Percentiles rank a stretch among this genome's conserved stretches.
These are phyloP conservation scores for Malus asiatica DNA, from an alignment of 306 rosid species.

Conservation along the genomic window DNA sequence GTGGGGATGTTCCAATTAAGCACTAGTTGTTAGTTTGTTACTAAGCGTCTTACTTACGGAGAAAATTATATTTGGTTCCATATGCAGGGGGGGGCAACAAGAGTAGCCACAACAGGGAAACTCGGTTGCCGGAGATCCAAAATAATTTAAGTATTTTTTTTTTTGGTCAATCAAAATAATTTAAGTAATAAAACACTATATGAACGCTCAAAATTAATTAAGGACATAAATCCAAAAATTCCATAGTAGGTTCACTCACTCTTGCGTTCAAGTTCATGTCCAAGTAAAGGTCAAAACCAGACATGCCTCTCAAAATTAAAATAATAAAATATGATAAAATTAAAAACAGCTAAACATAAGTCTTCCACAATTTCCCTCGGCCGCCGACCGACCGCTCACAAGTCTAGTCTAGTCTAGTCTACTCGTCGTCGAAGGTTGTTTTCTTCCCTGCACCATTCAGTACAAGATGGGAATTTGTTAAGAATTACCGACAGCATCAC, in stretches of 20 bases:
- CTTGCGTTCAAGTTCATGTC: background rate
- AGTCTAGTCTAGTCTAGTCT: background rate
- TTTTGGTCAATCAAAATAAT: background rate
- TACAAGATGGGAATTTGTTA: background rate
- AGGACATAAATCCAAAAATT: background rate
- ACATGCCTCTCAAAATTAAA: background rate
- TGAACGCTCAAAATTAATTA: background rate
- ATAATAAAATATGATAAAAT: background rate
- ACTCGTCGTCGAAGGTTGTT: slow-evolving; percentile 32
- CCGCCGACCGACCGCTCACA: background rate
- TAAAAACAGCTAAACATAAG: background rate
- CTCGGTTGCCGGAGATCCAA: background rate
- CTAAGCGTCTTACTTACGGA: too few species aligned
- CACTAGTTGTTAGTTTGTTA: too few species aligned
- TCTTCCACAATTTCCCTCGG: background rate
- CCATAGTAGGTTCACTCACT: background rate
- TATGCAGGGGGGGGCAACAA: too few species aligned
- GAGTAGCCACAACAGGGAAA: background rate
- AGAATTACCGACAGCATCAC: background rate
- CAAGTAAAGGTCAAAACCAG: background rate
- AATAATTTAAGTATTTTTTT: background rate
- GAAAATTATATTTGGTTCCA: too few species aligned
- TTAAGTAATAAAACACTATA: background rate
- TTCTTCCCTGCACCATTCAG: slow-evolving; percentile 30
- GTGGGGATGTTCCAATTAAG: too few species aligned